A percentile compares a stretch with the other conserved stretches of the same genome.
Evolutionary conservation across 1,284 basidiomycete genomes (phyloP).

Genomic region (Boletellus sp.): DNA sequence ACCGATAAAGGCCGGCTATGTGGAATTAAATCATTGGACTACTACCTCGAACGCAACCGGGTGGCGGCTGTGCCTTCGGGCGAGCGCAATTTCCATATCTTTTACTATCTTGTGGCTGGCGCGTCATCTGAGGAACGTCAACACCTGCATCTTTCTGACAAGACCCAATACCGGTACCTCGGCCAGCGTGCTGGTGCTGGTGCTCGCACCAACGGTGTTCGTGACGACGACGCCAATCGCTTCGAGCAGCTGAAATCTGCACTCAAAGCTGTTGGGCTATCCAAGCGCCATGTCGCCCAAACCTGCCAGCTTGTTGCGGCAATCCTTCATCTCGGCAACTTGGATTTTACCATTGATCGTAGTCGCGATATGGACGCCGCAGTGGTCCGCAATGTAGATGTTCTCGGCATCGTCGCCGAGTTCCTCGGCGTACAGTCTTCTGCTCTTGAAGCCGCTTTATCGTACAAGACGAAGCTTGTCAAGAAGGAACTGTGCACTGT

Average conservation of each 20-base stretch:
- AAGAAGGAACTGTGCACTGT: conserved; percentile 95
- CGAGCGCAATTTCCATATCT: conserved; percentile 95
- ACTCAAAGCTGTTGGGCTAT: conserved; percentile 88
- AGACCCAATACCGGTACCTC: conserved; percentile 80
- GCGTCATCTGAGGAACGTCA: conserved; percentile 84
- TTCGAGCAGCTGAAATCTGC: conserved; percentile 93
- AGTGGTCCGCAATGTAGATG: conserved; percentile 78
- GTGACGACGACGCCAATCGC: conserved; percentile 72
- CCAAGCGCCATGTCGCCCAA: conserved; percentile 90
- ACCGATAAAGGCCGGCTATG: conserved; percentile 83
- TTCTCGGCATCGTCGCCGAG: conserved; percentile 80
- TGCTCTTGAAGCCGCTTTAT: conserved; percentile 80
- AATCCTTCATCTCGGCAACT: conserved; percentile 93
- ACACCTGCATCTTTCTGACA: conserved; percentile 81
- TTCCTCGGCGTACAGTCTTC: conserved; percentile 83
- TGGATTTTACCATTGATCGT: conserved; percentile 88
- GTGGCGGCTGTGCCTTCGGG: conserved; percentile 79
- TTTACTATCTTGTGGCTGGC: conserved; percentile 92
- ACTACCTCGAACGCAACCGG: conserved; percentile 90
- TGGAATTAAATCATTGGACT: conserved; percentile 94
- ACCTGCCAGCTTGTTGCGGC: conserved; percentile 93
- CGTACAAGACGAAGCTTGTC: conserved; percentile 90
- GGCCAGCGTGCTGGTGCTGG: conserved; percentile 54
- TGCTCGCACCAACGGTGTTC: conserved; percentile 42
- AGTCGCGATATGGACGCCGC: conserved; percentile 84